phyloP scores from a whole-genome alignment of 257 asterid genomes.

The Fraxinus excelsior region DNA sequence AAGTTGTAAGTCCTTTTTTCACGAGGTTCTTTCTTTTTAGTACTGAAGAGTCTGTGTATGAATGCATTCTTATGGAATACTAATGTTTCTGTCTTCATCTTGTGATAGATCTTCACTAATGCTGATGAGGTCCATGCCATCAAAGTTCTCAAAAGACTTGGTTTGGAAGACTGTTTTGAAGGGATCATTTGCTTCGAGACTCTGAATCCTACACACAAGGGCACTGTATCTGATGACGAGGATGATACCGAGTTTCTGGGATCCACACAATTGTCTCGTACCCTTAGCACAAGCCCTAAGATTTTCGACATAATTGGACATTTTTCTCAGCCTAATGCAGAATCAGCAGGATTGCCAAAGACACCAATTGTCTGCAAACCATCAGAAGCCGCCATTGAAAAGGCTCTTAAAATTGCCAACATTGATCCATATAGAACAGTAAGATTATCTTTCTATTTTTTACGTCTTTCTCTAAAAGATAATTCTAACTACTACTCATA shows the following conservation, averaged over 20 bases:
- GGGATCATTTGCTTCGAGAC: slow-evolving; percentile 96
- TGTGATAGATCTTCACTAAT: slow-evolving; percentile 80
- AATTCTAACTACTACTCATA: background rate
- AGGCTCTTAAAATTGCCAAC: slow-evolving; percentile 75
- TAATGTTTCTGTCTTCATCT: background rate
- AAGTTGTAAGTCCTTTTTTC: slow-evolving; percentile 71
- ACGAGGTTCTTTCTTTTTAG: background rate
- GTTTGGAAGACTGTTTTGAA: slow-evolving; percentile 90
- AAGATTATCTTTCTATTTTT: slow-evolving; percentile 21
- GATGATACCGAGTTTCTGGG: slow-evolving; percentile 74
- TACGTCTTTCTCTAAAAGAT: background rate
- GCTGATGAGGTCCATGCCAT: slow-evolving; percentile 86
- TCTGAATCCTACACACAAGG: slow-evolving; percentile 72
- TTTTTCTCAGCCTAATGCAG: slow-evolving; percentile 60
- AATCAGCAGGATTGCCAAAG: slow-evolving; percentile 54
- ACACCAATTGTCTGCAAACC: slow-evolving; percentile 94
- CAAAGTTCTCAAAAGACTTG: slow-evolving; percentile 66
- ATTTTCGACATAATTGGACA: slow-evolving; percentile 81
- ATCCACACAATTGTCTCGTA: slow-evolving; percentile 17
- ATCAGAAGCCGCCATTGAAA: slow-evolving; percentile 71
- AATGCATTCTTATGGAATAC: background rate
- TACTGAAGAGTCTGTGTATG: background rate
- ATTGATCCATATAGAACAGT: slow-evolving; percentile 85
- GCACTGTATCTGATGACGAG: slow-evolving; percentile 68
- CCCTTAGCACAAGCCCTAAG: slow-evolving; percentile 28